phyloP scores from a whole-genome alignment of 1,139 yeast species.

The Eremothecium cymbalariae region DNA sequence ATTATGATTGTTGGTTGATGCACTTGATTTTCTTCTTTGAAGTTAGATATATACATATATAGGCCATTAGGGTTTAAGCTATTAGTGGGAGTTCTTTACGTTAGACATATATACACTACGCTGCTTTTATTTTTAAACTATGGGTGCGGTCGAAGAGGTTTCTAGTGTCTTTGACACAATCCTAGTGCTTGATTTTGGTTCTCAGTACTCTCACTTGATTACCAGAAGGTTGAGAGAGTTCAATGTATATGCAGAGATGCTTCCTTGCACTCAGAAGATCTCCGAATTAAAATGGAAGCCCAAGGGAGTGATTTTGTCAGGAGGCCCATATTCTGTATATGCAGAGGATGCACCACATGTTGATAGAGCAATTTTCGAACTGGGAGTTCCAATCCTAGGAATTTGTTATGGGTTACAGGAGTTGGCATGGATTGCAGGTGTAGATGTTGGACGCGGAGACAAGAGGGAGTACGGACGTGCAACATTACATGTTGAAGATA shows the following conservation, averaged over 20 bases:
- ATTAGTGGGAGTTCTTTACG: no score
- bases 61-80: no score
- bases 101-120: no score
- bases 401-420: slow-evolving; percentile 99
- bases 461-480: slow-evolving; percentile 99
- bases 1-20: no score
- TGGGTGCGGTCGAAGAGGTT: slow-evolving; percentile 39
- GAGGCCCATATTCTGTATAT: slow-evolving; percentile 97
- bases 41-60: no score
- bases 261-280: slow-evolving; percentile 97
- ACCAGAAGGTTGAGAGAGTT: slow-evolving; percentile 97
- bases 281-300: slow-evolving; percentile 90
- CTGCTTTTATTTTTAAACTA: slow-evolving; percentile 1
- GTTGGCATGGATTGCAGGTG: slow-evolving; percentile 95
- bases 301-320: slow-evolving; percentile 90
- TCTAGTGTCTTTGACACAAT: slow-evolving; percentile 90
- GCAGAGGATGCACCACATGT: slow-evolving; percentile 96
- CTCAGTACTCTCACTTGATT: slow-evolving; percentile 94
- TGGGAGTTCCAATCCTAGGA: slow-evolving; percentile 90
- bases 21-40: no score
- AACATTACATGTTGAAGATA: slow-evolving; percentile 66
- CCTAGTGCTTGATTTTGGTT: slow-evolving; percentile 94
- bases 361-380: slow-evolving; percentile 84
- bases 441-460: slow-evolving; percentile 92
- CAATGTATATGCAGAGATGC: slow-evolving; percentile 97